Base-by-base conservation (phyloP, 345 rosid species). In the Alliaria petiolata region DNA sequence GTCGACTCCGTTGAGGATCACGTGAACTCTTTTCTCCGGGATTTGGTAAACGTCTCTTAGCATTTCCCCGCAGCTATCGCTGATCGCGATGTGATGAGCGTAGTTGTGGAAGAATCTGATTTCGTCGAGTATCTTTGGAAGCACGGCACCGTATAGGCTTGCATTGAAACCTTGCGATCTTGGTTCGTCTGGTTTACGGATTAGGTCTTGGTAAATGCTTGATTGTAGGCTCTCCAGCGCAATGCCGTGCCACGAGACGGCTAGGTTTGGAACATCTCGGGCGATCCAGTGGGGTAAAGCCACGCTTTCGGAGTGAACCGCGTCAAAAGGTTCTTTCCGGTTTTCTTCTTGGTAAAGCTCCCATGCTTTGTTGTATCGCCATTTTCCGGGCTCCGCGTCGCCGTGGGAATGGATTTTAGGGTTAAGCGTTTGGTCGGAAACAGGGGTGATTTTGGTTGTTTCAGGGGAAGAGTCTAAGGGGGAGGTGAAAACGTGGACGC, bases 11-110 rank as follows among this genome's bases (percentile, higher is more conserved):
- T 89, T 95, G 17, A 91, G 82, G 49, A 95, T 95, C 16, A 91
- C 99, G 16, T 95, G 99, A 52, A 95, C 99, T 20, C 97, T 84
- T 74, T 64, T 81, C 7, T 61, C 72, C 0, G 97, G 97, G 28
- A 95, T 91, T 67, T 95, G 99, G 70, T 95, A 95, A 22, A 91
- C 85, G 26, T 91, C 95, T 57, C 97, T 75, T 8, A 93, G 69
- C 88, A 93, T 93, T 71, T 95, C 99, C 0, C 99, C 99, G 15
- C 97, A 91, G 36, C 99, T 95, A 77, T 91, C 91, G 16, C 97
- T 95, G 53, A 89, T 91, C 0, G 99, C 99, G 0, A 95, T 83
- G 28, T 95, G 99, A 14, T 91, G 95, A 8, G 87, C 83, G 12
- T 95, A 95, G 34, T 78, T 86, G 35, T 82, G 79, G 78, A 95